Evolutionary conservation across 495 filamentous ascomycete species (phyloP).

Genomic region (Cercophora scortea): DNA sequence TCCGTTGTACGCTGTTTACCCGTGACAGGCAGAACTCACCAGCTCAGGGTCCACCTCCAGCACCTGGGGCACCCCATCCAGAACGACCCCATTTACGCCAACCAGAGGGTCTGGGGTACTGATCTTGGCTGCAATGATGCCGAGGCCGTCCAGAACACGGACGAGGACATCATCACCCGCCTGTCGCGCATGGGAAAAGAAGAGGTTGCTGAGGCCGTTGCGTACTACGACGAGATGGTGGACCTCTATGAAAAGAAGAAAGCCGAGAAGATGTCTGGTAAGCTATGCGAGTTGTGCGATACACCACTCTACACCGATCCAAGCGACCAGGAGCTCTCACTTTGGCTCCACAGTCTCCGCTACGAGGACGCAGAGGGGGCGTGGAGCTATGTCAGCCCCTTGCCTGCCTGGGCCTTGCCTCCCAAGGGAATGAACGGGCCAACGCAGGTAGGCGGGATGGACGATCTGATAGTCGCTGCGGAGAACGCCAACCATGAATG

Average conservation of each 20-base stretch:
- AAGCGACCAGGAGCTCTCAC: constrained; percentile 76
- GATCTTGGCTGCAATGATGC: constrained; percentile 65
- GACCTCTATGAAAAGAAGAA: constrained; percentile 75
- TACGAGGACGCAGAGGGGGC: constrained; percentile 74
- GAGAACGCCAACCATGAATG: constrained; percentile 18
- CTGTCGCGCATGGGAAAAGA: constrained; percentile 89
- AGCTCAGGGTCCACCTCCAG: constrained; percentile 90
- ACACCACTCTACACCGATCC: constrained; percentile 92
- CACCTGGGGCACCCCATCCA: constrained; percentile 90
- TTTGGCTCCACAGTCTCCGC: constrained; percentile 85
- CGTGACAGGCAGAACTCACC: constrained; percentile 89
- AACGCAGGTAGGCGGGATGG: constrained; percentile 45
- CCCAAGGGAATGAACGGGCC: constrained; percentile 57
- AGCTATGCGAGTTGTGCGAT: constrained; percentile 69
- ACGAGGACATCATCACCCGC: constrained; percentile 81
- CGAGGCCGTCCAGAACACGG: constrained; percentile 55
- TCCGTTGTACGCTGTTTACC: constrained; percentile 93
- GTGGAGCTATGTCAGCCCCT: constrained; percentile 79
- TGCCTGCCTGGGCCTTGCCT: constrained; percentile 82
- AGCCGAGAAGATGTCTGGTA: constrained; percentile 87
- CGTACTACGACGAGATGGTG: constrained; percentile 89
- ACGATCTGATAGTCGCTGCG: constrained; percentile 42
- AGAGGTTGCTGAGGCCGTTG: constrained; percentile 80
- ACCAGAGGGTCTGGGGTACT: constrained; percentile 81
- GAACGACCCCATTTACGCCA: constrained; percentile 97